Conservation (phyloP, 2,329 filamentous ascomycete species). For the Metarhizium brunneum region DNA sequence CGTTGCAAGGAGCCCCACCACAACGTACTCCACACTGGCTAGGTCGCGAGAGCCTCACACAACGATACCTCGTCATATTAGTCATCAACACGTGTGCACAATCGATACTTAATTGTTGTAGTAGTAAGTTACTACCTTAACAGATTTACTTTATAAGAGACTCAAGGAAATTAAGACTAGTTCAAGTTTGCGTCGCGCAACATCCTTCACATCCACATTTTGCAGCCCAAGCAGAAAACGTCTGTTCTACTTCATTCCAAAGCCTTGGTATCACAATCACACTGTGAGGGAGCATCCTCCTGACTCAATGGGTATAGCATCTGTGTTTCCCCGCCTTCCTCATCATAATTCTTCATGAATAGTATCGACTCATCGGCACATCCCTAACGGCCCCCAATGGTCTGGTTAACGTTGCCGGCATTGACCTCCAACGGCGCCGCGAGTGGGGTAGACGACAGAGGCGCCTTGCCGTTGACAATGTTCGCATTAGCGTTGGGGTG, state of each 20-base stretch:
- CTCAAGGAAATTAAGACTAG: conserved; percentile 1
- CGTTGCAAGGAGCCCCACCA: not conserved
- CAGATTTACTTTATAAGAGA: not conserved
- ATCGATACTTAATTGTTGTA: too few relatives aligned
- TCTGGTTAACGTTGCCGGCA: not conserved
- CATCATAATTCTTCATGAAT: conserved; percentile 1
- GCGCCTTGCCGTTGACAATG: conserved; percentile 5
- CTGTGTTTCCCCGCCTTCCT: conserved; percentile 1
- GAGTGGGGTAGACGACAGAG: not conserved
- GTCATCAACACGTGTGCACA: too few relatives aligned
- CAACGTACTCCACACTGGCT: not conserved
- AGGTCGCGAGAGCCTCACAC: too few relatives aligned
- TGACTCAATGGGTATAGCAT: conserved; percentile 12
- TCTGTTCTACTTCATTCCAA: not conserved
- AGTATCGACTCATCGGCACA: conserved; percentile 7
- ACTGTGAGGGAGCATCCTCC: not conserved
- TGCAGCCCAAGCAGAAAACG: not conserved
- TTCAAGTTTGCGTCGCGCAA: not conserved
- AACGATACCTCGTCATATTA: too few relatives aligned
- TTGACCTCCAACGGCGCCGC: conserved; percentile 2
- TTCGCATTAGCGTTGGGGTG: not conserved
- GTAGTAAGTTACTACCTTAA: not conserved
- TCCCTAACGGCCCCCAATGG: conserved; percentile 10
- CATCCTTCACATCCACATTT: not conserved
- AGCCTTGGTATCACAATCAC: conserved; percentile 3